Conservation (phyloP, 768 basidiomycete species). For the Trametes villosa region DNA sequence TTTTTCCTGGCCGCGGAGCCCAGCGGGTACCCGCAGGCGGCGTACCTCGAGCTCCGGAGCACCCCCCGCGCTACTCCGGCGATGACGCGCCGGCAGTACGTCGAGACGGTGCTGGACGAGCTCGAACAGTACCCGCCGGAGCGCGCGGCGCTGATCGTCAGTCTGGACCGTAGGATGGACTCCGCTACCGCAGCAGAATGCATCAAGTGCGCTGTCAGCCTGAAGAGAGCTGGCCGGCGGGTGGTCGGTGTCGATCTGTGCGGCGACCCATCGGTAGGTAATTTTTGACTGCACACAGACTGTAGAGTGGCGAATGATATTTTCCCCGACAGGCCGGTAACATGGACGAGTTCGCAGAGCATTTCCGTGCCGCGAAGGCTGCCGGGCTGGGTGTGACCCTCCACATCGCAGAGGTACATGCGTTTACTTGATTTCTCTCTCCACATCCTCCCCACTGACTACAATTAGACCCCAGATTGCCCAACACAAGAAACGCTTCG, state of each 20-base stretch:
- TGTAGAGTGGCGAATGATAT: background rate
- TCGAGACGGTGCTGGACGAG: constrained; percentile 67
- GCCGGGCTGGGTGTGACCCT: constrained; percentile 75
- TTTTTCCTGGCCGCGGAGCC: constrained; percentile 53
- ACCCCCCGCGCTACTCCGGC: constrained; percentile 64
- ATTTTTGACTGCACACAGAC: background rate
- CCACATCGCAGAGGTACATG: constrained; percentile 80
- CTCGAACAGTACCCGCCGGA: constrained; percentile 57
- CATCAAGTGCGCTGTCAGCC: constrained; percentile 54
- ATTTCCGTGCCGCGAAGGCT: constrained; percentile 57
- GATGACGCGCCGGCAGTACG: constrained; percentile 65
- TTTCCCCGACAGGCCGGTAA: constrained; percentile 50
- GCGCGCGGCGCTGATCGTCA: constrained; percentile 67
- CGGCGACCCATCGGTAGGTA: constrained; percentile 61
- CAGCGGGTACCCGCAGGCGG: constrained; percentile 54
- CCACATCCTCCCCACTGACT: background rate
- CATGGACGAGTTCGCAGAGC: constrained; percentile 51
- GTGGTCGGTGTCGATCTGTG: constrained; percentile 84
- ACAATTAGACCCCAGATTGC: constrained; percentile 49
- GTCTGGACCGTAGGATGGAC: constrained; percentile 75
- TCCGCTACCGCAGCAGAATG: constrained; percentile 55
- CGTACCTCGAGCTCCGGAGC: constrained; percentile 82
- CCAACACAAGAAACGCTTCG: constrained; percentile 59
- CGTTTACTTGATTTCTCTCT: background rate
- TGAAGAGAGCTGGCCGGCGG: constrained; percentile 60